Conservation (phyloP, 2,329 filamentous ascomycete genomes). For the Monosporascus sp. region DNA sequence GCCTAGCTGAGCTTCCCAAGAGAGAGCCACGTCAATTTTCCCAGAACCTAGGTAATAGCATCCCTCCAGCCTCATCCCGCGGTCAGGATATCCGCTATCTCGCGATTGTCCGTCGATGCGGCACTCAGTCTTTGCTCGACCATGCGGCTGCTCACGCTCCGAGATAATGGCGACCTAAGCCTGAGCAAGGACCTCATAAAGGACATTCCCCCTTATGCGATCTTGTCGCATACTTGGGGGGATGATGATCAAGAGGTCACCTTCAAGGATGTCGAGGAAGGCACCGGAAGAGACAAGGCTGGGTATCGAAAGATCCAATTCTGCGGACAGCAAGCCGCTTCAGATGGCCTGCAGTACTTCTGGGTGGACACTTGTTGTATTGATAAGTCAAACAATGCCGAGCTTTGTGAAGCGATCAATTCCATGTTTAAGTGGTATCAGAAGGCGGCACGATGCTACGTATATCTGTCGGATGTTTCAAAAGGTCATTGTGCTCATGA, state of each 20-base stretch:
- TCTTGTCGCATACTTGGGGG: conserved; percentile 18
- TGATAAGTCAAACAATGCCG: conserved; percentile 7
- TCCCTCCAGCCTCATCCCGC: too few species aligned
- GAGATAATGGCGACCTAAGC: background rate
- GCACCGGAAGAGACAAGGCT: background rate
- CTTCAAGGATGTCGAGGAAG: conserved; percentile 5
- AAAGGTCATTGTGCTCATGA: too few species aligned
- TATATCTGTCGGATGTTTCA: conserved; percentile 10
- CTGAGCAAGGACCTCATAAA: conserved; percentile 2
- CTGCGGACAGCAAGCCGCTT: conserved; percentile 7
- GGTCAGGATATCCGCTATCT: too few species aligned
- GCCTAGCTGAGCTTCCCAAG: too few species aligned
- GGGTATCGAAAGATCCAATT: conserved; percentile 8
- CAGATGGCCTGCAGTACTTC: conserved; percentile 5
- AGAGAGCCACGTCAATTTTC: too few species aligned
- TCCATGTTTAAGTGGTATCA: conserved; percentile 16
- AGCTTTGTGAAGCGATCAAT: conserved; percentile 10
- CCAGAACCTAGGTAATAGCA: too few species aligned
- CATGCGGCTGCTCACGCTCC: background rate
- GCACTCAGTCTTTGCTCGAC: too few species aligned
- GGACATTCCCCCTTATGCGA: conserved; percentile 12
- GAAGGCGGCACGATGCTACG: conserved; percentile 9
- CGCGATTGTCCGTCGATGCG: too few species aligned
- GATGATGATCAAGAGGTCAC: conserved; percentile 9
- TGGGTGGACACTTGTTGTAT: too few species aligned